phyloP scores from a whole-genome alignment of 257 asterid species.

The Primulina eburnea region DNA sequence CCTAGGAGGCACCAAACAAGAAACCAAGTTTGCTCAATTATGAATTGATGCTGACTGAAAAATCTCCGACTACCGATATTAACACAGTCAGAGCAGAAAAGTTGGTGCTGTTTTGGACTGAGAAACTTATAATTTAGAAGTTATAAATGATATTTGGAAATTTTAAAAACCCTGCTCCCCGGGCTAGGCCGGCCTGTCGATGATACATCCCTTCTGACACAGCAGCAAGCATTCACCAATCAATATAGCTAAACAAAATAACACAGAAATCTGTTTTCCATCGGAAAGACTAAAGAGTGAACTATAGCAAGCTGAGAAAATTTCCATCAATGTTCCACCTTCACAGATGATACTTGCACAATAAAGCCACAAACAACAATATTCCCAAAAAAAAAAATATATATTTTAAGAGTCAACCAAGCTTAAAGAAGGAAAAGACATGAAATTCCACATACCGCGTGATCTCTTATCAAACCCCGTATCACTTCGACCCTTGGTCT shows the following conservation, averaged over 20 bases:
- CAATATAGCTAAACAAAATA: background rate
- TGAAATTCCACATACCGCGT: conserved; percentile 32
- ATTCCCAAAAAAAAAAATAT: background rate
- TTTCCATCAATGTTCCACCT: background rate
- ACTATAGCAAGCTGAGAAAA: conserved; percentile 8
- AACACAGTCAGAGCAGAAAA: background rate
- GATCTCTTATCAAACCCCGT: conserved; percentile 11
- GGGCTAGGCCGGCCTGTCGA: too few relatives aligned
- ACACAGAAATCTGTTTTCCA: background rate
- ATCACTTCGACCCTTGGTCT: conserved; percentile 22
- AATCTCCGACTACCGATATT: conserved; percentile 2
- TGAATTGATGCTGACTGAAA: background rate
- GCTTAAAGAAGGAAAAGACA: conserved; percentile 9
- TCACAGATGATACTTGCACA: background rate
- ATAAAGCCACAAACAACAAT: background rate
- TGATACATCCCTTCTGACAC: too few relatives aligned
- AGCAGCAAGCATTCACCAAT: conserved; percentile 2
- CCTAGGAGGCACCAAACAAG: conserved; percentile 11
- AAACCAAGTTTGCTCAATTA: conserved; percentile 1
- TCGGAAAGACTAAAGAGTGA: background rate
- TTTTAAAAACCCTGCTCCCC: background rate
- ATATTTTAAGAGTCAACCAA: conserved; percentile 13
- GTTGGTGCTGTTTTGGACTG: background rate
- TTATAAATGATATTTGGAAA: background rate
- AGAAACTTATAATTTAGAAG: background rate